These are phyloP conservation scores for Anthracocystis setariae DNA, from an alignment of 1,284 basidiomycete genomes.

Conservation along the genomic window DNA sequence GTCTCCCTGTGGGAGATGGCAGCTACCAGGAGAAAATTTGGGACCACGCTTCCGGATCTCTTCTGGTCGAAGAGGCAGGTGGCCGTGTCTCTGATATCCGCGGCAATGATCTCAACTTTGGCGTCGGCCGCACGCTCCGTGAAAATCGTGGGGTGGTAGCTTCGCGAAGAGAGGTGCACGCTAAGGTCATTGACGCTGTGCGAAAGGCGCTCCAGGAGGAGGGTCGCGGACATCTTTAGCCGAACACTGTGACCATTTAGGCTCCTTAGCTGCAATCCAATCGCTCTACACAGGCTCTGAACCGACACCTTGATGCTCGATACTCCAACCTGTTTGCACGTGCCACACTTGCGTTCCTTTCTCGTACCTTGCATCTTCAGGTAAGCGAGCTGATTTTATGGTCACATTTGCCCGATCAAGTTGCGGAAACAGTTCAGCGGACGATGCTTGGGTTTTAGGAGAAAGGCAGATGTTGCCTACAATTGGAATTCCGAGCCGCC, in stretches of 20 bases:
- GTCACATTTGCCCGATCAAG: too few relatives aligned
- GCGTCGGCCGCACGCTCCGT: slow-evolving; percentile 83
- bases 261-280: not conserved
- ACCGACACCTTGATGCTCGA: too few relatives aligned
- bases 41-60: slow-evolving; percentile 90
- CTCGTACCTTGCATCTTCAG: too few relatives aligned
- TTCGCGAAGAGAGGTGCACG: slow-evolving; percentile 76
- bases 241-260: not conserved
- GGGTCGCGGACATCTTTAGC: slow-evolving; percentile 57
- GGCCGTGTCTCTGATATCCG: slow-evolving; percentile 85
- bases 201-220: slow-evolving; percentile 74
- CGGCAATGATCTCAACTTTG: slow-evolving; percentile 84
- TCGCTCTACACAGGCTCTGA: not conserved
- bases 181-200: slow-evolving; percentile 79
- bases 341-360: too few relatives aligned
- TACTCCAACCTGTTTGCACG: too few relatives aligned
- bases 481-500: not conserved
- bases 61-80: slow-evolving; percentile 89
- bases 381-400: too few relatives aligned
- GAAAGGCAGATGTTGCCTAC: too few relatives aligned
- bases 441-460: too few relatives aligned
- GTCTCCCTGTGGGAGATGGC: slow-evolving; percentile 83
- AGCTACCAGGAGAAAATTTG: slow-evolving; percentile 90
- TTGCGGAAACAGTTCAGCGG: too few relatives aligned
- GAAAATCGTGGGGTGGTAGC: slow-evolving; percentile 90